A percentile compares a stretch with the other conserved stretches of the same genome.
These are phyloP conservation scores for Pilasporangium apinafurcum DNA, from an alignment of 352 stramenopile genomes.

Conservation along the genomic window DNA sequence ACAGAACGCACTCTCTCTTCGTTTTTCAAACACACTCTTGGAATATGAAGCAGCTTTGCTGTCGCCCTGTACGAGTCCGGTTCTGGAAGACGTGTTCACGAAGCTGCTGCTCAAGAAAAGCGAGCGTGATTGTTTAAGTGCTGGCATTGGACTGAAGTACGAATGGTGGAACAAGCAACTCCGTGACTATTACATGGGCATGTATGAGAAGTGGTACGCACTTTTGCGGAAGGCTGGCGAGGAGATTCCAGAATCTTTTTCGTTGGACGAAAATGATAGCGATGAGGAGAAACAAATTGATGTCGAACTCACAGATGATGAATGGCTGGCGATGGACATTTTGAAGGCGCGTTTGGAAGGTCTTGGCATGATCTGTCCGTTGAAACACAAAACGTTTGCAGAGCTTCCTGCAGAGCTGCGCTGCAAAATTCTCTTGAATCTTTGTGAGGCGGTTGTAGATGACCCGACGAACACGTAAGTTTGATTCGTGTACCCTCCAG, in stretches of 20 bases:
- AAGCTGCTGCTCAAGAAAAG: constrained; percentile 83
- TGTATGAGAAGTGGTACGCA: constrained; percentile 81
- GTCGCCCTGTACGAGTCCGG: constrained; percentile 51
- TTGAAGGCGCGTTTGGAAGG: constrained; percentile 44
- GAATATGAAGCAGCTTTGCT: constrained; percentile 81
- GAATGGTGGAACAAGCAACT: constrained; percentile 88
- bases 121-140: constrained; percentile 64
- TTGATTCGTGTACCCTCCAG: not conserved
- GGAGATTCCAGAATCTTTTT: constrained; percentile 54
- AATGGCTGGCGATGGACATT: constrained; percentile 67
- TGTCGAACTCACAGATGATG: constrained; percentile 73
- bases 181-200: constrained; percentile 70
- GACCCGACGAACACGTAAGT: constrained; percentile 70
- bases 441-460: constrained; percentile 78
- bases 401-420: constrained; percentile 63
- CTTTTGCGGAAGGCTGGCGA: constrained; percentile 69
- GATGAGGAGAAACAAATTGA: constrained; percentile 38
- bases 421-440: constrained; percentile 77
- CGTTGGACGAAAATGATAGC: constrained; percentile 44
- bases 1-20: constrained; percentile 71
- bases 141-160: constrained; percentile 79
- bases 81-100: constrained; percentile 83
- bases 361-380: constrained; percentile 41
- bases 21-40: constrained; percentile 67
- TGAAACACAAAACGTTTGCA: constrained; percentile 72